Evolutionary conservation across 805 yeast genomes (phyloP), one percentile per base, ranked within the genome.

Genomic region (Candida hispaniensis): DNA sequence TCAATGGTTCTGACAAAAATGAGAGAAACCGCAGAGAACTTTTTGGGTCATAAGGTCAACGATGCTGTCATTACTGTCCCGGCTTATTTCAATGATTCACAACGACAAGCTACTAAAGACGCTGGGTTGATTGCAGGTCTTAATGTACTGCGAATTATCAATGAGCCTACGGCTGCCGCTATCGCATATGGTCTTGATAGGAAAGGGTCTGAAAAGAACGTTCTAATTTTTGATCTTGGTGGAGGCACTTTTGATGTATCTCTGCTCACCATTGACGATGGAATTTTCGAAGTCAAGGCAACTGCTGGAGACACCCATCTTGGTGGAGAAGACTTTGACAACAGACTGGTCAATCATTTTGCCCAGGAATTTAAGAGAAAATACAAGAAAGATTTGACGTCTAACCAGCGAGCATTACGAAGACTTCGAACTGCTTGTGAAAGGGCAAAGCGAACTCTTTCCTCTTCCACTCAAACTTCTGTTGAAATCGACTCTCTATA

Each of bases 201-300:
- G 55, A 55, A 55, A 56, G 70, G 78, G 43, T 71, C 73, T 47
- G 94, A 83, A 67, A 77, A 79, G 63, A 81, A 82, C 64, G 86
- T 83, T 45, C 69, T 83, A 56, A 30, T 30, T 17, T 30, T 30
- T 75, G 95, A n/a, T n/a, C n/a, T n/a, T n/a, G n/a, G n/a, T n/a
- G n/a, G 95, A 69, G 94, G 94, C 75, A 83, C 94, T 60, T 83
- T 83, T 69, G 95, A 83, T 80, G 94, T 83, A 41, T 85, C 95
- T 34, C 71, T 85, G 47, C 71, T 83, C 58, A 75, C 85, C 59
- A 80, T 83, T 56, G 93, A 82, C 56, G 94, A 83, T 58, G 95
- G 95, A 66, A 82, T 83, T 53, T 83, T 83, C 71, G 86, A 85
- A 61, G 95, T 83, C 52, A 83, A 83, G 72, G 83, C 95, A 48